Evolutionary conservation across 306 rosid genomes (phyloP), one percentile per base, ranked within the genome.

Genomic region (Lathyrus tuberosus): DNA sequence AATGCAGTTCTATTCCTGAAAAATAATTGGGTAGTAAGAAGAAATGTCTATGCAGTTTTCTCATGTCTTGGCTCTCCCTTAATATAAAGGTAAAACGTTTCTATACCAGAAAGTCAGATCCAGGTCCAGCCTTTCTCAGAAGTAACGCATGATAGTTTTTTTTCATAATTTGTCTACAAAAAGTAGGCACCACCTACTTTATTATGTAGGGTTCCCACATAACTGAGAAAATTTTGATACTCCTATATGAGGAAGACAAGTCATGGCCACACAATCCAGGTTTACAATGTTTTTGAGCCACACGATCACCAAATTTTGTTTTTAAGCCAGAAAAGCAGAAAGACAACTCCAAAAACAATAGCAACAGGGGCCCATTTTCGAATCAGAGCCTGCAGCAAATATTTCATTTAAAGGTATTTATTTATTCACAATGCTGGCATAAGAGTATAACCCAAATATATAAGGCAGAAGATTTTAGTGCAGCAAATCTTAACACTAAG

Each of bases 331-430:
- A 89, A 91, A 67, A 95, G 92, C n/a, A 95, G 82, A 84, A 91
- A 86, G 76, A 95, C 99, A 65, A 95, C 95, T 86, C 99, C 99
- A 6, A 95, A 79, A 62, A 95, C 99, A 73, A 94, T 88, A 48
- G 98, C 94, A 78, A 90, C 94, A n/a, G 98, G 98, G 3, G 97
- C 98, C 94, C 94, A 86, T 86, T 94, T 94, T 52, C 89, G 87
- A 71, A 94, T 90, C 65, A 94, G 77, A 60, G 97, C 98, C 98
- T 94, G 71, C 78, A 81, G 41, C 58, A 33, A 80, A 72, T 43
- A 70, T 43, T 65, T 26, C 8, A 68, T 67, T 78, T 75, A 3
- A 54, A 72, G 67, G 2, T 24, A 24, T 20, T 82, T 70, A 73
- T 74, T 69, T 10, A 52, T 51, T 44, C 60, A 1, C 15, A 54